Evolutionary conservation across 176 grass and related monocot species (phyloP).

Genomic region (Oryza meridionalis): DNA sequence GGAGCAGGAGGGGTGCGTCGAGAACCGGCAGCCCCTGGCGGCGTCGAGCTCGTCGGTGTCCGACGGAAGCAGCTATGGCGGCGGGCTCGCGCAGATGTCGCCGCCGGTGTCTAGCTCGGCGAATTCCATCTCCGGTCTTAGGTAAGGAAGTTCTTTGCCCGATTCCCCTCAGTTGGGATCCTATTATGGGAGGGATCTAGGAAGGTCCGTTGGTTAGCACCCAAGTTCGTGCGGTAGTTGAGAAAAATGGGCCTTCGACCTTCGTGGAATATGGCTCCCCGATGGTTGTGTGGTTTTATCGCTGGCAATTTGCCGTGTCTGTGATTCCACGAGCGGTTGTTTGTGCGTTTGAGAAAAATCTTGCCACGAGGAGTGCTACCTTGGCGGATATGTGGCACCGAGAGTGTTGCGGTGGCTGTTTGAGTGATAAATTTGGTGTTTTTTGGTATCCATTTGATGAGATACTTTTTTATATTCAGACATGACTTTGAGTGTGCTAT

Average conservation of each 20-base stretch:
- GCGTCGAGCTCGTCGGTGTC: conserved; percentile 84
- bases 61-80: conserved; percentile 69
- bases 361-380: background rate
- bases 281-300: conserved; percentile 1
- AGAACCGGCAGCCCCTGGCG: conserved; percentile 83
- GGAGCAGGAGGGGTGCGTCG: conserved; percentile 79
- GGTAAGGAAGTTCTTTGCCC: conserved; percentile 46
- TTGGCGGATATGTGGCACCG: background rate
- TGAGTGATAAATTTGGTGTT: background rate
- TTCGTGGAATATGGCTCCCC: conserved; percentile 7
- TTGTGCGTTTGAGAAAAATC: background rate
- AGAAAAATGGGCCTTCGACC: background rate
- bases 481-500: background rate
- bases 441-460: background rate
- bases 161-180: conserved; percentile 19
- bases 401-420: background rate
- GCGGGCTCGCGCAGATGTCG: conserved; percentile 49
- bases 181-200: conserved; percentile 36
- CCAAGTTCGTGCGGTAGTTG: background rate
- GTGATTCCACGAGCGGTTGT: background rate
- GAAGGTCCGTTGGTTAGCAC: background rate
- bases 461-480: background rate
- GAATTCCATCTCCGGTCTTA: conserved; percentile 68
- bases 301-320: background rate
- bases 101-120: conserved; percentile 72